Base-by-base conservation (phyloP, 352 stramenopile genomes). In the Phytophthora sojae region DNA sequence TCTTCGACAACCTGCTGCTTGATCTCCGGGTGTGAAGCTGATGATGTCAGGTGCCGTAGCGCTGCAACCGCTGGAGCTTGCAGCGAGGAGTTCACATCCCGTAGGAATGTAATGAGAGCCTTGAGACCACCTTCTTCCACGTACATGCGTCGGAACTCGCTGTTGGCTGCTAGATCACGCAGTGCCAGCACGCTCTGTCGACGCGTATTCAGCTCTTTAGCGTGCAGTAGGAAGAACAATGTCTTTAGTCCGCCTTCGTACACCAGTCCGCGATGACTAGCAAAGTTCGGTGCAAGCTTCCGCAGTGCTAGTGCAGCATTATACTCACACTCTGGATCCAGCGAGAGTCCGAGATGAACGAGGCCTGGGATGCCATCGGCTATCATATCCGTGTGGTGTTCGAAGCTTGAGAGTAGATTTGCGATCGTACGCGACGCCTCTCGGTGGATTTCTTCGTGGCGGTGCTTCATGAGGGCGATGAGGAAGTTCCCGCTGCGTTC, bases 261-360 rank as follows among this genome's bases (percentile, higher is more conserved):
- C 35, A 98, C 83, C 57, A 98, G 81, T 6, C 85, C 79, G 5
- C 80, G 70, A 64, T 99, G 97, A 52, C 94, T 97, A 7, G 83
- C 81, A 51, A 95, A 85, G 69, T 98, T 99, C 6, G 94, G 90
- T 11, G 90, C 89, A 9, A 99, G 83, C 76, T 99, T 99, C 8
- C 96, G 93, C 61, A 99, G 93, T 14, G 88, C 90, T n/a, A 99
- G 73, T 4, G 96, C 91, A 2, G 95, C 90, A 72, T 99, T 96
- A 73, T 99, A 99, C 74, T 98, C 92, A 64, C 96, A 99, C 76
- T 99, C 95, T 17, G 82, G 57, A 64, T 99, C 97, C 25, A 94
- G 74, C 45, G 83, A 96, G 7, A 95, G 73, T 6, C 91, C 95
- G n/a, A 99, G 81, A 59, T 90, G 82, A 45, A 99, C 89, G 14